A percentile compares a stretch with the other conserved stretches of the same genome.
These are phyloP conservation scores for Zostera marina DNA, from an alignment of 116 monocot species.

Conservation along the genomic window DNA sequence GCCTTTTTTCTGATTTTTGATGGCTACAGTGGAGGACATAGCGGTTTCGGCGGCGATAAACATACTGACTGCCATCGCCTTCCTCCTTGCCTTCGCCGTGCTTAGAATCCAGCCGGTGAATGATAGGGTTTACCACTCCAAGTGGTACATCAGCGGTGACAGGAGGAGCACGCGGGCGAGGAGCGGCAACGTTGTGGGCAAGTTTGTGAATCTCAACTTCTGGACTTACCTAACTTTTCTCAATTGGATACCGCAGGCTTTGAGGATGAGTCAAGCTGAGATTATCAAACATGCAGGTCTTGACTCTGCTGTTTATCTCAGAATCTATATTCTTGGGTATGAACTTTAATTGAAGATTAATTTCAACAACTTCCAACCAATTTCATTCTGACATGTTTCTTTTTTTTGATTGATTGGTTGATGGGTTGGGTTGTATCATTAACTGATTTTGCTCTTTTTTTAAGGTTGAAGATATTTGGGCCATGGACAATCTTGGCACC, in stretches of 20 bases:
- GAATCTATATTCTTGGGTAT: conserved; percentile 89
- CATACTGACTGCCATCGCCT: conserved; percentile 42
- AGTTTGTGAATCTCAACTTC: conserved; percentile 57
- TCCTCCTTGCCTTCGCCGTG: conserved; percentile 72
- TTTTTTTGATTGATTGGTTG: too few relatives aligned
- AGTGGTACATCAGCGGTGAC: conserved; percentile 46
- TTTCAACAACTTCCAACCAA: not conserved
- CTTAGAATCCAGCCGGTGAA: conserved; percentile 75
- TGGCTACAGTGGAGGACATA: conserved; percentile 74
- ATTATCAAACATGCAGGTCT: conserved; percentile 79
- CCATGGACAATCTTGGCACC: conserved; percentile 52
- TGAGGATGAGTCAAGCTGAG: conserved; percentile 55
- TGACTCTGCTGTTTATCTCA: conserved; percentile 73
- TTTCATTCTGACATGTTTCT: not conserved
- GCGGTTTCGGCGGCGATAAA: conserved; percentile 81
- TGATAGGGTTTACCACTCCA: conserved; percentile 72
- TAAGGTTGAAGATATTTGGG: conserved; percentile 82
- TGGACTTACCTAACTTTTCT: conserved; percentile 65
- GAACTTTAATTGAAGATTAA: too few relatives aligned
- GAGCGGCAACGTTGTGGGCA: conserved; percentile 17
- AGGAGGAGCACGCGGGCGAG: conserved; percentile 25
- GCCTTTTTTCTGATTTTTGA: too few relatives aligned
- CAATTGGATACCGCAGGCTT: conserved; percentile 68
- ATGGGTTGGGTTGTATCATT: too few relatives aligned
- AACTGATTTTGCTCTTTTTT: conserved; percentile 1